Evolutionary conservation across 2,329 filamentous ascomycete species (phyloP), one percentile per base, ranked within the genome.

Genomic region (Fusarium sp.): DNA sequence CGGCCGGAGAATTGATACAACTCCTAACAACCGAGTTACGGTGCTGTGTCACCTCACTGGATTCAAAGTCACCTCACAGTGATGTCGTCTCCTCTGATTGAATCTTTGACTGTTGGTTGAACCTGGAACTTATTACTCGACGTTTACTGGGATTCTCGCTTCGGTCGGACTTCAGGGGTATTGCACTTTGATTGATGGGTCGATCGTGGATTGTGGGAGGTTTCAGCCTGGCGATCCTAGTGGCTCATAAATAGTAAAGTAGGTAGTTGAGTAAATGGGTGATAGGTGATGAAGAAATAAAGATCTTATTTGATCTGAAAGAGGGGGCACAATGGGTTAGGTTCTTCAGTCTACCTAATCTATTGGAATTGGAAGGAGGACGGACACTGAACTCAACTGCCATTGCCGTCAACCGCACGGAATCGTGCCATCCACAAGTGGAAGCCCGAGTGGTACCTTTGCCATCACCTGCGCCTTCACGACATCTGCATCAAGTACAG

Each of bases 211-310:
- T 57, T 47, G 52, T n/a, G 53, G 52, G 50, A 46, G 50, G 66
- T 69, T 67, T 69, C 66, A 66, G 66, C 66, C 67, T 63, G 56
- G 61, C 66, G 57, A 56, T 57, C 26, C 46, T 42, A 56, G 66
- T 47, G 62, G 29, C 21, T 43, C 15, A 23, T 29, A 23, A 38
- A 48, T 8, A 21, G 13, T 44, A 31, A 24, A 23, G 44, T 23
- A n/a, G 18, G 10, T 24, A 23, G 28, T 41, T 20, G 3, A 43
- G 4, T 33, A 23, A 29, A 39, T 33, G 41, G 21, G 39, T 31
- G 21, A 54, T 23, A 26, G 47, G 31, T 13, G 41, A 35, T 23
- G 15, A 29, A 52, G 49, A 63, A 23, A 57, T 42, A 46, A 50
- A 46, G 31, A 66, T 57, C 59, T 68, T n/a, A 42, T 44, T 48